A percentile compares a stretch with the other conserved stretches of the same genome.
phyloP scores from a whole-genome alignment of 192 early-diverging fungal species.

The Umbelopsis isabellina region DNA sequence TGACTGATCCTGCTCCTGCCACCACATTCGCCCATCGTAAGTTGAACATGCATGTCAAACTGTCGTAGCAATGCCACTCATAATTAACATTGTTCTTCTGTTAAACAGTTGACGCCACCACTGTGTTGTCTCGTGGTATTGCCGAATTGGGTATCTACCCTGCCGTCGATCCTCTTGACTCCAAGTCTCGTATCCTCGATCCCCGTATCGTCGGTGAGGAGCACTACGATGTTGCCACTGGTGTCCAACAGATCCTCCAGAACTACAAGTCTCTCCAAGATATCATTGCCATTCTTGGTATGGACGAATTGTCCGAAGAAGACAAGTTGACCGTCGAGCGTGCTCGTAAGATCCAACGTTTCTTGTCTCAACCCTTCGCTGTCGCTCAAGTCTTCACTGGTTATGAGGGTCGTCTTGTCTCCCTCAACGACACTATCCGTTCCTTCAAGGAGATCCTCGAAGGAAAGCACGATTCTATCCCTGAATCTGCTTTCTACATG shows the following conservation, averaged over 20 bases:
- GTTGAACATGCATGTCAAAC: background rate
- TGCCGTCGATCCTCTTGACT: constrained; percentile 97
- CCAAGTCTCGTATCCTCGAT: constrained; percentile 97
- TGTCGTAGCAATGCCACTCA: no score
- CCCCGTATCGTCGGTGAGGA: constrained; percentile 94
- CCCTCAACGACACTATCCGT: constrained; percentile 89
- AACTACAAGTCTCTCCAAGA: constrained; percentile 99
- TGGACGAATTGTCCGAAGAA: constrained; percentile 99
- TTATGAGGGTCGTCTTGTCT: constrained; percentile 93
- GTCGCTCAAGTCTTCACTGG: constrained; percentile 98
- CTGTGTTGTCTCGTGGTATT: constrained; percentile 97
- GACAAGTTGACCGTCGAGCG: constrained; percentile 99
- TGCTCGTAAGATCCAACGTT: constrained; percentile 99
- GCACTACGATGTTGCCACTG: constrained; percentile 94
- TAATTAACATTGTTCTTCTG: background rate
- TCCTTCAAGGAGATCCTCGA: constrained; percentile 97
- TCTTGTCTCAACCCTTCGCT: constrained; percentile 98
- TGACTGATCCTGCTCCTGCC: constrained; percentile 99
- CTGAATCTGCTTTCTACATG: constrained; percentile 98
- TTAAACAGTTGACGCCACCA: constrained; percentile 86
- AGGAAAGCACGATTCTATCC: constrained; percentile 94
- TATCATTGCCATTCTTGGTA: constrained; percentile 99
- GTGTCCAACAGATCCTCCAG: constrained; percentile 95
- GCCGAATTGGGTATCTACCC: constrained; percentile 99
- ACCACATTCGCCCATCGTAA: constrained; percentile 94